phyloP scores from a whole-genome alignment of 1,284 basidiomycete species.

The Cutaneotrichosporon spelunceum region DNA sequence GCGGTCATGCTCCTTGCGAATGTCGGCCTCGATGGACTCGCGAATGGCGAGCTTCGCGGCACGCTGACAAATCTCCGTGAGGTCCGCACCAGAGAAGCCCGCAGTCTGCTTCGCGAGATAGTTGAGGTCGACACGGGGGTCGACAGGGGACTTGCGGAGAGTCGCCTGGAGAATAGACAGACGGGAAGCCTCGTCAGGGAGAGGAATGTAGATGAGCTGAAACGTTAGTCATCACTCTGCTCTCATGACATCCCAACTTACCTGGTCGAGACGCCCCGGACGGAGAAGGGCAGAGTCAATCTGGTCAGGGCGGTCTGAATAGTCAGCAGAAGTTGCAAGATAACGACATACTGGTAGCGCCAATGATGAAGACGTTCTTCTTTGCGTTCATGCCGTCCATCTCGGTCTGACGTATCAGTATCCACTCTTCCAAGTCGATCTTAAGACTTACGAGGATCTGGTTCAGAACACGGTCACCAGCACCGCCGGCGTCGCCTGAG shows the following conservation, averaged over 20 bases:
- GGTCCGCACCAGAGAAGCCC: slow-evolving; percentile 98
- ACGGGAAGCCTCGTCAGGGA: slow-evolving; percentile 89
- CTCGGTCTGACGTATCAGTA: slow-evolving; percentile 62
- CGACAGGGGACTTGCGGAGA: slow-evolving; percentile 88
- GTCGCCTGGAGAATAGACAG: slow-evolving; percentile 85
- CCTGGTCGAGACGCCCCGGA: slow-evolving; percentile 88
- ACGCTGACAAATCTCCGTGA: slow-evolving; percentile 97
- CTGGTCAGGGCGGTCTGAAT: slow-evolving; percentile 86
- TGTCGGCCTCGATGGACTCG: slow-evolving; percentile 90
- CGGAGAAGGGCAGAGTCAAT: slow-evolving; percentile 95
- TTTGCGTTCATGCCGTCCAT: slow-evolving; percentile 99
- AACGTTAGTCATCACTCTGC: slow-evolving; percentile 41
- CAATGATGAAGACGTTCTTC: slow-evolving; percentile 99
- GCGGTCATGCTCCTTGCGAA: slow-evolving; percentile 74
- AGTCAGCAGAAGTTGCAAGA: neutral
- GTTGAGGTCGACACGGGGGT: slow-evolving; percentile 75
- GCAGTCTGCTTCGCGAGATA: slow-evolving; percentile 94
- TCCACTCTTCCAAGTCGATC: neutral
- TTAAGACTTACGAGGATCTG: slow-evolving; percentile 64
- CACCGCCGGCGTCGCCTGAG: slow-evolving; percentile 81
- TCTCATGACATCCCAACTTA: slow-evolving; percentile 32
- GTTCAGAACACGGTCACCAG: slow-evolving; percentile 94
- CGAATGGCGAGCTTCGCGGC: slow-evolving; percentile 87
- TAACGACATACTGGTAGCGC: slow-evolving; percentile 67
- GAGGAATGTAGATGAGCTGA: slow-evolving; percentile 83